phyloP scores from a whole-genome alignment of 2,329 filamentous ascomycete genomes.

The Phyllosticta citribraziliensis region DNA sequence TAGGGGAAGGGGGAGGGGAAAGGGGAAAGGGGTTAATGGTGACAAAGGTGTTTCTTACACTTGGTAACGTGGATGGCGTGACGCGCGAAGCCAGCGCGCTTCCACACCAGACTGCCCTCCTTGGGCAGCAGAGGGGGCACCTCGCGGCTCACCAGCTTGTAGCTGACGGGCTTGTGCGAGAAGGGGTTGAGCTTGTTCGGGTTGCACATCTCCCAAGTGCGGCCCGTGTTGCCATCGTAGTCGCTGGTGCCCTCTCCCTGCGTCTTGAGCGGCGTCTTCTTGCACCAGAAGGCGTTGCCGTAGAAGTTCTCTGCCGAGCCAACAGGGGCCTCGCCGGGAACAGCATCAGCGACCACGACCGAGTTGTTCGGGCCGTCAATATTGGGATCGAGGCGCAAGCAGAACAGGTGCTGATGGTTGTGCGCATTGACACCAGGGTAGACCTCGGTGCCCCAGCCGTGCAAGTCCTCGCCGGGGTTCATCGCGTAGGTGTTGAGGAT shows the following conservation, averaged over 20 bases:
- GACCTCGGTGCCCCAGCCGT: constrained; percentile 86
- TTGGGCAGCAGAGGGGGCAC: constrained; percentile 71
- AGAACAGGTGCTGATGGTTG: constrained; percentile 95
- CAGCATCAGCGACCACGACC: constrained; percentile 72
- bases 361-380: constrained; percentile 80
- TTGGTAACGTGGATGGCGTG: constrained; percentile 84
- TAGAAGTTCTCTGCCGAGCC: constrained; percentile 77
- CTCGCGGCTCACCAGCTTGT: constrained; percentile 84
- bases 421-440: constrained; percentile 88
- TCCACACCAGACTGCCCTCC: constrained; percentile 74
- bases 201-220: constrained; percentile 89
- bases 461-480: constrained; percentile 67
- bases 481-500: constrained; percentile 88
- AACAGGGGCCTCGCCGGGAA: constrained; percentile 59
- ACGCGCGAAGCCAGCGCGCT: constrained; percentile 76
- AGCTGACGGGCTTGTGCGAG: constrained; percentile 73
- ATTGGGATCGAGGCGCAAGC: constrained; percentile 75
- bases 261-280: constrained; percentile 69
- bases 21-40: not conserved
- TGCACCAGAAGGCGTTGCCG: constrained; percentile 82
- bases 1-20: not conserved
- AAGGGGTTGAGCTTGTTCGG: constrained; percentile 74
- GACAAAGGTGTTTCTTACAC: constrained; percentile 47
- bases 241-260: constrained; percentile 61
- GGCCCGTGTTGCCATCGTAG: constrained; percentile 67